These are phyloP conservation scores for Lactarius deliciosus DNA, from an alignment of 768 basidiomycete genomes.

Conservation along the genomic window DNA sequence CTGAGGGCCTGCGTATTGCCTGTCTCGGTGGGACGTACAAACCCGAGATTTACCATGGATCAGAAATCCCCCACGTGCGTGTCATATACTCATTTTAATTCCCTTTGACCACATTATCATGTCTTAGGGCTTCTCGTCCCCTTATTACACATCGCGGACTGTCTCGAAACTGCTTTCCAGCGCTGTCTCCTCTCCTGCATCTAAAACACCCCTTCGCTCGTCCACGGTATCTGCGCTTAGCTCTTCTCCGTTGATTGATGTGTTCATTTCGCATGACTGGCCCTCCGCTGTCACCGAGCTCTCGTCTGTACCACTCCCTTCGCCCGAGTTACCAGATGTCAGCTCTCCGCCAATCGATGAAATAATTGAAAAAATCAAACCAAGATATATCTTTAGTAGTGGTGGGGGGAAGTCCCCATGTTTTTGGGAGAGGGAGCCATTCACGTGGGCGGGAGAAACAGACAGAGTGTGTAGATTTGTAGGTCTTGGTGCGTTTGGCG, in stretches of 20 bases:
- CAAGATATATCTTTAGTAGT: conserved; percentile 85
- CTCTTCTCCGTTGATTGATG: conserved; percentile 68
- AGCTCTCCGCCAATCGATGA: conserved; percentile 65
- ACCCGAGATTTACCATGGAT: conserved; percentile 52
- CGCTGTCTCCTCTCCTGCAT: conserved; percentile 51
- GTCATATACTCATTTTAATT: conserved; percentile 43
- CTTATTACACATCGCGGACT: conserved; percentile 69
- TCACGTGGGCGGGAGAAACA: conserved; percentile 72
- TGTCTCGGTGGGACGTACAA: conserved; percentile 82
- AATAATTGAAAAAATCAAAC: conserved; percentile 62
- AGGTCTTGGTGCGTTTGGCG: conserved; percentile 86
- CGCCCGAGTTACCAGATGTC: conserved; percentile 44
- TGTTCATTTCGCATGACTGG: conserved; percentile 80
- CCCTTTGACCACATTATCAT: conserved; percentile 40
- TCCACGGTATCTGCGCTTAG: conserved; percentile 61
- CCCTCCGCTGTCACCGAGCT: conserved; percentile 63
- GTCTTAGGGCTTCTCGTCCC: conserved; percentile 68
- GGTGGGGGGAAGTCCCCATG: conserved; percentile 60
- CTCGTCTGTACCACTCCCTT: conserved; percentile 50
- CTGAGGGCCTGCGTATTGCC: conserved; percentile 78
- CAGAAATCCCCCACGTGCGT: conserved; percentile 66
- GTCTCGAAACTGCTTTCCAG: conserved; percentile 72
- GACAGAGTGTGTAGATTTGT: conserved; percentile 77
- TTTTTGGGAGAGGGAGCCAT: conserved; percentile 97
- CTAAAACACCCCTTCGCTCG: conserved; percentile 59